Evolutionary conservation across 2,329 filamentous ascomycete species (phyloP).

Genomic region (Ascochyta koolunga): DNA sequence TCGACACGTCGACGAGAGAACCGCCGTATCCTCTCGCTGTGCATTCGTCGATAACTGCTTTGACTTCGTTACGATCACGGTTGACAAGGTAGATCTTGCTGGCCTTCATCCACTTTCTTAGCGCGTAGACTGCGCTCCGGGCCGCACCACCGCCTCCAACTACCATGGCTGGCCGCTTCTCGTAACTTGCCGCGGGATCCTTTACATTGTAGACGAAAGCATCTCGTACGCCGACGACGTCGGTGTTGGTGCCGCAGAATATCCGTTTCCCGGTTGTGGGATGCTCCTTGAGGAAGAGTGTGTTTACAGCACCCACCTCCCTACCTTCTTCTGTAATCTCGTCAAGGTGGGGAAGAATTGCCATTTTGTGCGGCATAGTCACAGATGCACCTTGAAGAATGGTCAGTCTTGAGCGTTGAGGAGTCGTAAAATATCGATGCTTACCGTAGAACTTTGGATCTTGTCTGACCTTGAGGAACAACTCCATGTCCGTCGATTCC

Average conservation of each 20-base stretch:
- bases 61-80: constrained; percentile 70
- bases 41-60: constrained; percentile 70
- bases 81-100: constrained; percentile 78
- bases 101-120: constrained; percentile 71
- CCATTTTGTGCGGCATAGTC: constrained; percentile 84
- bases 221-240: constrained; percentile 77
- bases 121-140: constrained; percentile 76
- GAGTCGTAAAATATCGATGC: constrained; percentile 11
- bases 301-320: constrained; percentile 80
- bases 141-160: constrained; percentile 79
- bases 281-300: constrained; percentile 67
- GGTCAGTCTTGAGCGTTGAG: background rate
- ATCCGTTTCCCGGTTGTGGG: constrained; percentile 54
- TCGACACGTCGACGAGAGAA: constrained; percentile 65
- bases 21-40: constrained; percentile 63
- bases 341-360: constrained; percentile 75
- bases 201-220: constrained; percentile 62
- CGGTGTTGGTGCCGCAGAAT: constrained; percentile 78
- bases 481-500: constrained; percentile 51
- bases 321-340: constrained; percentile 74
- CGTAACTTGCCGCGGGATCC: constrained; percentile 56
- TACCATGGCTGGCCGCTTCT: constrained; percentile 70
- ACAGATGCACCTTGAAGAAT: constrained; percentile 66
- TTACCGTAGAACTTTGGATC: constrained; percentile 67
- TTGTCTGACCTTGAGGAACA: constrained; percentile 58